Base-by-base conservation (phyloP, 805 yeast genomes). In the Kluyveromyces starmeri region DNA sequence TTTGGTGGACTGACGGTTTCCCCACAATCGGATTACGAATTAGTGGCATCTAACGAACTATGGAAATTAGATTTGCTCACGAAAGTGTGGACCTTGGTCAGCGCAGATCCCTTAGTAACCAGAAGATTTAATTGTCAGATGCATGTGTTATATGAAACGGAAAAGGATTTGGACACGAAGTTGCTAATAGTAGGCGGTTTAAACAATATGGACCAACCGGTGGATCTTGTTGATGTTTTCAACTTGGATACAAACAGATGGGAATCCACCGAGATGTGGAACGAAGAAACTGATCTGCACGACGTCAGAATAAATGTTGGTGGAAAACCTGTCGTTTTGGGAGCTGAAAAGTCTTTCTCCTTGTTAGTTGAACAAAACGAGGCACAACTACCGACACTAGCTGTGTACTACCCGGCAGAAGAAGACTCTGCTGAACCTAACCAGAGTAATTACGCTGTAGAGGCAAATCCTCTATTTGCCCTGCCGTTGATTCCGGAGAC, bases 11-110 rank as follows among this genome's bases (percentile, higher is more conserved):
- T 82, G 19, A 53, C 61, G 0, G 58, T 71, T 7, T 59, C 63
- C 28, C 55, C 59, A 19, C 53, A 55, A 22, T 51, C 53, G 27
- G 53, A 48, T 5, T 54, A 61, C 32, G 64, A 62, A 31, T 42
- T 69, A 11, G 49, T 53, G 9, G 73, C 83, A 0, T 51, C 68
- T 5, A 77, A 77, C 45, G 92, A 83, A 45, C 54, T 79, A 17
- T 83, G 92, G 89, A 68, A 69, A 45, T 73, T 78, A 44, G 70
- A 77, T 50, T 52, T 77, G 26, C 65, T 63, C 24, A 58, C 69
- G 3, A 64, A 61, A 34, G 52, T 53, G 8, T 82, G 92, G 89
- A 48, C 50, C 1, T 64, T 73, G 31, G 48, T 78, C 3, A 70
- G 68, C 16, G 55, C 55, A n/a, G 48, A 46, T 19, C 54, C 64